Evolutionary conservation across 345 rosid species (phyloP), one percentile per base, ranked within the genome.

Genomic region (Hypericum perforatum): DNA sequence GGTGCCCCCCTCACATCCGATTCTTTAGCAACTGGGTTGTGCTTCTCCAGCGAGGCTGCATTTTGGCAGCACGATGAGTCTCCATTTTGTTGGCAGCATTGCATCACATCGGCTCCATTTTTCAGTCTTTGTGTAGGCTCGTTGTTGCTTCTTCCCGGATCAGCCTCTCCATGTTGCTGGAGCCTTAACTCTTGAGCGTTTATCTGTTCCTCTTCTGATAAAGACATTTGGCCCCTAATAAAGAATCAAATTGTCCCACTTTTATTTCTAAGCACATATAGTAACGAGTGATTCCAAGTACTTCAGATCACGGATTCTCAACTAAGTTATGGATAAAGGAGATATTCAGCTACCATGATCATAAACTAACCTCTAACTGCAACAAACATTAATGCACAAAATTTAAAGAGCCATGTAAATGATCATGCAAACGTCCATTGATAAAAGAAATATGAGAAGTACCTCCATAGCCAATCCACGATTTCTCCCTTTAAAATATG

Each of bases 401-500:
- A 22, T 22, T 22, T 22, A 22, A 22, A 22, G 32, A 22, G 32
- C 32, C 4, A 22, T 4, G 4, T 22, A 22, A 22, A 22, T 22
- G 32, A 22, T 4, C 32, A 22, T 22, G 32, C 32, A 22, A 1
- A 4, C 1, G 32, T 4, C 4, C 32, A 39, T n/a, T 7, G 11
- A 5, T 47, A 41, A 54, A 11, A 10, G 11, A 54, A 44, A 40
- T 11, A 14, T 10, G 22, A 45, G 42, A 41, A 47, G 54, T 79
- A 90, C 97, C 96, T 84, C 94, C 96, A 90, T n/a, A 86, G 75
- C 57, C 69, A 69, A 69, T 86, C 86, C 37, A 84, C 74, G 38
- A 82, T 84, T 76, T 86, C 81, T 37, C 96, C 97, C 61, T 74
- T 82, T 58, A 56, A 77, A 52, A 84, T 69, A 66, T 90, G 97